Conservation (phyloP, 768 basidiomycete genomes). For the Pisolithus microcarpus region DNA sequence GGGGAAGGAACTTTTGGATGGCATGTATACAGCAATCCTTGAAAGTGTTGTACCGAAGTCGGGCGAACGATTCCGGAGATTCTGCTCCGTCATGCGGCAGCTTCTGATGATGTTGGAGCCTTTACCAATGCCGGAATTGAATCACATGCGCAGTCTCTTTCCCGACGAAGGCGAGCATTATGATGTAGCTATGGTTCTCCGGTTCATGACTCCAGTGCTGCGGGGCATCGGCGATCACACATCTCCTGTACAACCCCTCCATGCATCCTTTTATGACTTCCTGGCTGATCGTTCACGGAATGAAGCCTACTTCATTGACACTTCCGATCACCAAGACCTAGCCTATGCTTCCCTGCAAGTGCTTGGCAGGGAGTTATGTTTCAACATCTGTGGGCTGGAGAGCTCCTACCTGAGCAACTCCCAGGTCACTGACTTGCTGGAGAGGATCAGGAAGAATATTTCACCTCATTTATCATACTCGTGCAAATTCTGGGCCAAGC, state of each 20-base stretch:
- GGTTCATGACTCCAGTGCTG: slow-evolving; percentile 4
- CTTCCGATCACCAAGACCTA: slow-evolving; percentile 11
- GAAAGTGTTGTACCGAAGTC: background rate
- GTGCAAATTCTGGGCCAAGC: slow-evolving; percentile 9
- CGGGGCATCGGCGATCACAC: background rate
- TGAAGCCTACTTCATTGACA: slow-evolving; percentile 8
- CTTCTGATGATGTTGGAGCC: slow-evolving; percentile 4
- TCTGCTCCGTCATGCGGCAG: background rate
- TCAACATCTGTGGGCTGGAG: slow-evolving; percentile 30
- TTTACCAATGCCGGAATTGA: background rate
- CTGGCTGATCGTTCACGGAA: slow-evolving; percentile 10
- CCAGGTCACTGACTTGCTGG: slow-evolving; percentile 9
- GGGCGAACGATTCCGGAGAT: background rate
- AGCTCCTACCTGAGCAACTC: slow-evolving; percentile 24
- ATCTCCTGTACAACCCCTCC: slow-evolving; percentile 13
- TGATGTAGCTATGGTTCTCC: background rate
- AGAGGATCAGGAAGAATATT: background rate
- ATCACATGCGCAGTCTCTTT: background rate
- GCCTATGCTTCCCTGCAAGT: slow-evolving; percentile 16
- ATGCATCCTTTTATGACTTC: slow-evolving; percentile 26
- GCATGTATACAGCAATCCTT: background rate
- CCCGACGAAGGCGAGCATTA: background rate
- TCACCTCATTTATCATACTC: slow-evolving; percentile 4
- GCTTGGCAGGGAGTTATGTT: slow-evolving; percentile 24
- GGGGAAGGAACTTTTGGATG: background rate